Conservation (phyloP, 2,329 filamentous ascomycete genomes). For the Pseudogymnoascus destructans region DNA sequence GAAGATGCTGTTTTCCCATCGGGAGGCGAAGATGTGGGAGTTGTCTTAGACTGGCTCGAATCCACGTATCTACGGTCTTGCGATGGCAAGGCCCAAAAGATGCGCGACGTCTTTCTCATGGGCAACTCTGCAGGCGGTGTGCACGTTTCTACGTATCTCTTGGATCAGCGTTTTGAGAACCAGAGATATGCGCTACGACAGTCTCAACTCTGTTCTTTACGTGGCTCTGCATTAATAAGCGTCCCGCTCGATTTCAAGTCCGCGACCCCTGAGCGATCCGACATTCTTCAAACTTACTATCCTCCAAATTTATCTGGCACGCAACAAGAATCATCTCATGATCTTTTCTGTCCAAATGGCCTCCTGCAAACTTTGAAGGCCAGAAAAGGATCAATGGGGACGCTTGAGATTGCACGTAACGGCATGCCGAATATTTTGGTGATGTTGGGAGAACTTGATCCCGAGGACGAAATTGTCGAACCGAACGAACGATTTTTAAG, state of each 20-base stretch:
- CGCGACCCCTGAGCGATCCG: neutral
- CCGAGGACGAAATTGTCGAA: conserved; percentile 21
- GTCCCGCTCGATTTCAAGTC: conserved; percentile 19
- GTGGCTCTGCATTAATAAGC: conserved; percentile 18
- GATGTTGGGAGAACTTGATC: conserved; percentile 21
- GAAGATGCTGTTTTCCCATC: conserved; percentile 18
- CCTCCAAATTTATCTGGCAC: neutral
- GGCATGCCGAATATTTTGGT: conserved; percentile 18
- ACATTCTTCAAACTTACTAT: conserved; percentile 11
- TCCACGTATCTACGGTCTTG: neutral
- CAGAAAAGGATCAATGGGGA: conserved; percentile 13
- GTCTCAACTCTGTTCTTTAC: conserved; percentile 12
- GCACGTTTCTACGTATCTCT: conserved; percentile 22
- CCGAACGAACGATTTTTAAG: conserved; percentile 21
- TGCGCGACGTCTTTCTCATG: conserved; percentile 20
- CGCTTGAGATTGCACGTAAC: neutral
- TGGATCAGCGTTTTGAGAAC: conserved; percentile 16
- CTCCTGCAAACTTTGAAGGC: conserved; percentile 15
- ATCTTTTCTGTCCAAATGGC: conserved; percentile 2
- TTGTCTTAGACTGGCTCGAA: conserved; percentile 19
- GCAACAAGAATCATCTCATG: neutral
- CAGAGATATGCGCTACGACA: conserved; percentile 15
- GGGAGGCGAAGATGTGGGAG: conserved; percentile 22
- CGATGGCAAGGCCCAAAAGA: neutral
- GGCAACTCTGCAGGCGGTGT: conserved; percentile 25